phyloP scores from a whole-genome alignment of 257 asterid genomes.

The Sherardia arvensis region DNA sequence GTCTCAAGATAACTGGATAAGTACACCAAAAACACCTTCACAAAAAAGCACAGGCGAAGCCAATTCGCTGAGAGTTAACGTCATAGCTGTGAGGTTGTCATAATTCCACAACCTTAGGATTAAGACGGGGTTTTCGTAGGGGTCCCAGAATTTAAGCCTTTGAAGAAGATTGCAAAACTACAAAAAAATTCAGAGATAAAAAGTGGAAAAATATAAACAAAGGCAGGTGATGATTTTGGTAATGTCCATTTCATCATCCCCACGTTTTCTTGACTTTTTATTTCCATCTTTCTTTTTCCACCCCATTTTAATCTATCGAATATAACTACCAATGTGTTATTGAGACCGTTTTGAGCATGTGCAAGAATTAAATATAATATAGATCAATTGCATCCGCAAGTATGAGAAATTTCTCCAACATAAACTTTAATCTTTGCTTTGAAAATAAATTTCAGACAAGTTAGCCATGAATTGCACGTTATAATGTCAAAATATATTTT shows the following conservation, averaged over 20 bases:
- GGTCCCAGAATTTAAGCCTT: conserved; percentile 19
- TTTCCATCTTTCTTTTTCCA: background rate
- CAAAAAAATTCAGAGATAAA: background rate
- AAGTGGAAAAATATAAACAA: background rate
- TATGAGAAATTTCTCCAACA: no score
- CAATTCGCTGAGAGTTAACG: background rate
- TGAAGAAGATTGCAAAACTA: background rate
- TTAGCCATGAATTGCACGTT: no score
- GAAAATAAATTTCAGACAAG: no score
- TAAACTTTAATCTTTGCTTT: no score
- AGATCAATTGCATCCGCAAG: no score
- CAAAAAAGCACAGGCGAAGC: background rate
- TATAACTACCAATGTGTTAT: no score
- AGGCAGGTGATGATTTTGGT: conserved; percentile 2
- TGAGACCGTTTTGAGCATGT: no score
- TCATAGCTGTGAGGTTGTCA: conserved; percentile 22
- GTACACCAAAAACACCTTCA: background rate
- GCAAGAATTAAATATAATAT: no score
- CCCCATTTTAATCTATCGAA: background rate
- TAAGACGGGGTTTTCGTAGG: conserved; percentile 13
- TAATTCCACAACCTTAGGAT: conserved; percentile 11
- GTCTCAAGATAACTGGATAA: background rate
- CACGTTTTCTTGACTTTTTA: conserved; percentile 13
- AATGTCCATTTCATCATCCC: conserved; percentile 18
- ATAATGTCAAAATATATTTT: no score